These are phyloP conservation scores for Pseudocercospora cruenta DNA, from an alignment of 2,329 filamentous ascomycete species.

Conservation along the genomic window DNA sequence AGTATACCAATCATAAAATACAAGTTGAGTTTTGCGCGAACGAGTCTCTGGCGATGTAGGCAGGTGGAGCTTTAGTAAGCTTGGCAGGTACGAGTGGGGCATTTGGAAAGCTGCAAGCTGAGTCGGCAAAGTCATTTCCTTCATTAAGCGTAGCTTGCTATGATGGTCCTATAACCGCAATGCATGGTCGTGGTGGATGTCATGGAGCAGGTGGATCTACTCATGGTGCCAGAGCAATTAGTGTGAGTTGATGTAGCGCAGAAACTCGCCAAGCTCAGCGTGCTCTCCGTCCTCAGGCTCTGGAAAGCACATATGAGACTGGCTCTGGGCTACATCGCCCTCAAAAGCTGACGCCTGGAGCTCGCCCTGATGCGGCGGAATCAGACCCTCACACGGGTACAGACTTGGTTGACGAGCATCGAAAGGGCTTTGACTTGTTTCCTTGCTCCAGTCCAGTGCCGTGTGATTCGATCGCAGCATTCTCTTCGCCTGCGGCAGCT, in stretches of 20 bases:
- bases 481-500: background rate
- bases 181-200: background rate
- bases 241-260: background rate
- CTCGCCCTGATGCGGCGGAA: background rate
- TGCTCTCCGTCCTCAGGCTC: background rate
- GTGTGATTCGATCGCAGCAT: background rate
- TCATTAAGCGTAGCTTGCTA: background rate
- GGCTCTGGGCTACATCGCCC: background rate
- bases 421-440: background rate
- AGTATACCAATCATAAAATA: background rate
- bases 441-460: background rate
- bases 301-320: background rate
- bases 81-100: constrained; percentile 2
- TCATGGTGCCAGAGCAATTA: background rate
- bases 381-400: background rate
- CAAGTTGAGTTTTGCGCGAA: background rate
- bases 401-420: background rate
- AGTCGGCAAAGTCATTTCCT: constrained; percentile 2
- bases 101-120: background rate
- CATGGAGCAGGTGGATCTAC: background rate
- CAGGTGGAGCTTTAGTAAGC: background rate
- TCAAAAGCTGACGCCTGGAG: background rate
- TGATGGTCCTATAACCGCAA: background rate
- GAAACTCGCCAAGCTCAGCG: background rate
- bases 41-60: background rate